phyloP scores from a whole-genome alignment of 139 green algal species.

The Mychonastes homosphaera region DNA sequence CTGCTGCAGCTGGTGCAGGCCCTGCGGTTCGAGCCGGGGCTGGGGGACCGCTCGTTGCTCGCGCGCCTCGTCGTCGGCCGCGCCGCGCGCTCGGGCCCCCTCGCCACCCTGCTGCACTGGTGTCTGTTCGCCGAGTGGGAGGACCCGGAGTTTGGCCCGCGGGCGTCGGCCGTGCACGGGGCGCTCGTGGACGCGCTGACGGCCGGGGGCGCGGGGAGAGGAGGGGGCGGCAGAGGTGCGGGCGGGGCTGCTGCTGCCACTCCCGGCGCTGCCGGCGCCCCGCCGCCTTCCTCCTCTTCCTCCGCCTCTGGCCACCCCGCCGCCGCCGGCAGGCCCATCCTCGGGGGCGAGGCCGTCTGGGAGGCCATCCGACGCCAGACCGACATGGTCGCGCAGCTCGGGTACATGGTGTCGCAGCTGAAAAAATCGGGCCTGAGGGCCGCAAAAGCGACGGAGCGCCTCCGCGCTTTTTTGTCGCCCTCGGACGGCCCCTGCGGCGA shows the following conservation, averaged over 20 bases:
- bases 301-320: not conserved
- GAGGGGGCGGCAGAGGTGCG: not conserved
- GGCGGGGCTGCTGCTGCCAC: not conserved
- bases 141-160: slow-evolving; percentile 54
- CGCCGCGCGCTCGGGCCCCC: slow-evolving; percentile 35
- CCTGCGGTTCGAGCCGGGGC: slow-evolving; percentile 74
- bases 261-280: not conserved
- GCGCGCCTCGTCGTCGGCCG: slow-evolving; percentile 61
- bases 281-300: not conserved
- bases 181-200: slow-evolving; percentile 30
- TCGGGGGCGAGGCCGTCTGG: slow-evolving; percentile 24
- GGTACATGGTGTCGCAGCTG: slow-evolving; percentile 46
- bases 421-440: slow-evolving; percentile 29
- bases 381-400: slow-evolving; percentile 52
- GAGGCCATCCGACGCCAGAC: slow-evolving; percentile 58
- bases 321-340: too few relatives aligned
- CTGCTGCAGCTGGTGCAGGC: slow-evolving; percentile 92
- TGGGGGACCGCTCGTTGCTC: slow-evolving; percentile 41
- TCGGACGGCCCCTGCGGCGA: slow-evolving; percentile 44
- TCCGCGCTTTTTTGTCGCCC: slow-evolving; percentile 44
- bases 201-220: slow-evolving; percentile 6
- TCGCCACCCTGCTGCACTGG: slow-evolving; percentile 81
- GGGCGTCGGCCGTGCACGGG: slow-evolving; percentile 37
- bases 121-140: slow-evolving; percentile 69
- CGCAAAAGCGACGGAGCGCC: slow-evolving; percentile 39